These are phyloP conservation scores for Aphanomyces euteiches DNA, from an alignment of 352 stramenopile genomes.

Conservation along the genomic window DNA sequence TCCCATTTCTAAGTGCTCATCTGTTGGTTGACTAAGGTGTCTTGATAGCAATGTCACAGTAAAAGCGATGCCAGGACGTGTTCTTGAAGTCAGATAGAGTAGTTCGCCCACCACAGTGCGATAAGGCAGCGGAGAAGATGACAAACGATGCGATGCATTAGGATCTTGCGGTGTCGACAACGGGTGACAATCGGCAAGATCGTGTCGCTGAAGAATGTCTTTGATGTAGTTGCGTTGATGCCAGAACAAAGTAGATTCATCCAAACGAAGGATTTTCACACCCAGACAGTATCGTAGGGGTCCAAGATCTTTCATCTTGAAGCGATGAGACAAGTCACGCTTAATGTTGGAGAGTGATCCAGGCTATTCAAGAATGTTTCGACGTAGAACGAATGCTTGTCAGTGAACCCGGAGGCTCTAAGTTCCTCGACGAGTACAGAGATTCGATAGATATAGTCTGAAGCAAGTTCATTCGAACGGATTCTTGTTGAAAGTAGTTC, in stretches of 20 bases:
- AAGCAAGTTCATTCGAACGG: too few relatives aligned
- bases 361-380: too few relatives aligned
- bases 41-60: neutral
- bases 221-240: neutral
- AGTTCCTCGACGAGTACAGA: too few relatives aligned
- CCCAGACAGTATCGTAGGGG: neutral
- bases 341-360: too few relatives aligned
- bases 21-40: neutral
- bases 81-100: conserved; percentile 7
- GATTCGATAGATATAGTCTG: too few relatives aligned
- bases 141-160: neutral
- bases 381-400: too few relatives aligned
- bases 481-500: too few relatives aligned
- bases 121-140: conserved; percentile 10
- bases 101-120: conserved; percentile 22
- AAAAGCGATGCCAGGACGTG: conserved; percentile 5
- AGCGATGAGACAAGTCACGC: too few relatives aligned
- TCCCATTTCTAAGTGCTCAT: neutral
- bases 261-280: neutral
- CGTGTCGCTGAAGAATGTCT: neutral
- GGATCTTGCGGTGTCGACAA: neutral
- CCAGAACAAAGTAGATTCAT: neutral
- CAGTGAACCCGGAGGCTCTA: too few relatives aligned
- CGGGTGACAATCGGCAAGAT: neutral
- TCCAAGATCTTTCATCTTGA: neutral